Base-by-base conservation (phyloP, 257 asterid genomes). In the Solanum corneliomulleri region DNA sequence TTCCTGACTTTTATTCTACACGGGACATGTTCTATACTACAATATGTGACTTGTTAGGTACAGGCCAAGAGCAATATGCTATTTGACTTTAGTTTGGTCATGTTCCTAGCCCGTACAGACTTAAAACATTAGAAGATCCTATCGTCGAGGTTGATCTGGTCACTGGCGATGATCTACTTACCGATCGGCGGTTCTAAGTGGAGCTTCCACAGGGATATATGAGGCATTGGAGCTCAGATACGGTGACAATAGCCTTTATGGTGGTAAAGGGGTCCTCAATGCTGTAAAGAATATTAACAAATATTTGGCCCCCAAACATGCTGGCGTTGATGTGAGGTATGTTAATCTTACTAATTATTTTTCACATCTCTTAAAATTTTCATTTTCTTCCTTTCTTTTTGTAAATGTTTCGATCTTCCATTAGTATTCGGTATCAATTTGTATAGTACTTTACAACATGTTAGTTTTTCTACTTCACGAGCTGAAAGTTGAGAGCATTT, bases 121-220 rank as follows among this genome's bases (percentile, higher is more conserved):
- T 6, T 29, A 69, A 69, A 29, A 29, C 41, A 15, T 29, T 35
- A 35, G 37, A 35, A 97, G 98, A 97, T 90, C 99, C 99, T 47
- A 97, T 98, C 66, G 97, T 97, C 6, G 99, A 95, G 96, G 99
- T 97, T 88, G 99, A 97, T 92, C 93, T 97, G 88, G 87, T 94
- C 44, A 95, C 98, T n/a, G 39, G 90, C 23, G 98, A 94, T 89
- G 97, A 89, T 62, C 86, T 92, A 68, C 91, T 16, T 95, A 91
- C 52, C 94, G 99, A 64, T 97, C 99, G 77, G 99, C 99, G 37
- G 99, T 97, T 52, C 99, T 99, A 20, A 97, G 99, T 89, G 99
- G 99, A 31, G 99, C 99, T 82, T 95, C 99, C 58, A 97, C 99
- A 21, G 99, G 99, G 93, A 94, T 97, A 90, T 97, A 97, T 86